Percentiles rank a stretch among this genome's conserved stretches.
Evolutionary conservation across 139 green algal genomes (phyloP).

Genomic region (Limnomonas spitsbergensis): DNA sequence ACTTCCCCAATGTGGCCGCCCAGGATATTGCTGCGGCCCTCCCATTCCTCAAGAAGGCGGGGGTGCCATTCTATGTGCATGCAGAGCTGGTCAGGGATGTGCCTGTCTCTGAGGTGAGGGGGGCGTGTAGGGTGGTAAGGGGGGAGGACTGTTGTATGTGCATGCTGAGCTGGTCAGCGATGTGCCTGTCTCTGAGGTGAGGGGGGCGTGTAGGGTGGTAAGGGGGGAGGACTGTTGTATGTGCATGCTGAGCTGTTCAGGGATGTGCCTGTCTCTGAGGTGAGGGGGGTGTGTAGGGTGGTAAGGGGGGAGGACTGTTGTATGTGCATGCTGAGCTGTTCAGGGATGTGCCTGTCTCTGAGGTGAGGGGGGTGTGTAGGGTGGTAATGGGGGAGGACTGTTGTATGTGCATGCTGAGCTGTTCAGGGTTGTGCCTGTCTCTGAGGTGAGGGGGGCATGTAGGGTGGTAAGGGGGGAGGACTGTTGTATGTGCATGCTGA

Average conservation of each 20-base stretch:
- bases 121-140: too few species aligned
- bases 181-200: constrained; percentile 3
- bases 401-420: constrained; percentile 80
- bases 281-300: too few species aligned
- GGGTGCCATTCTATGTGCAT: constrained; percentile 73
- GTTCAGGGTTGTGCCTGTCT: constrained; percentile 19
- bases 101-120: not conserved
- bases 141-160: constrained; percentile 67
- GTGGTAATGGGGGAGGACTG: constrained; percentile 56
- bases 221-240: constrained; percentile 60
- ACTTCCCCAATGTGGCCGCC: constrained; percentile 72
- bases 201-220: too few species aligned
- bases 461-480: constrained; percentile 50
- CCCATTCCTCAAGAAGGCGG: constrained; percentile 59
- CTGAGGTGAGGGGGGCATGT: too few species aligned
- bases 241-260: constrained; percentile 77
- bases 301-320: constrained; percentile 57
- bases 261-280: constrained; percentile 4
- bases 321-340: constrained; percentile 80
- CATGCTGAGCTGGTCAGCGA: constrained; percentile 72
- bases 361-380: too few species aligned
- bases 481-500: constrained; percentile 80
- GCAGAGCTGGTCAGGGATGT: constrained; percentile 61
- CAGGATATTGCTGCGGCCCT: constrained; percentile 66
- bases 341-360: not conserved